Conservation (phyloP, 2,329 filamentous ascomycete species). For the Aspergillus versicolor region DNA sequence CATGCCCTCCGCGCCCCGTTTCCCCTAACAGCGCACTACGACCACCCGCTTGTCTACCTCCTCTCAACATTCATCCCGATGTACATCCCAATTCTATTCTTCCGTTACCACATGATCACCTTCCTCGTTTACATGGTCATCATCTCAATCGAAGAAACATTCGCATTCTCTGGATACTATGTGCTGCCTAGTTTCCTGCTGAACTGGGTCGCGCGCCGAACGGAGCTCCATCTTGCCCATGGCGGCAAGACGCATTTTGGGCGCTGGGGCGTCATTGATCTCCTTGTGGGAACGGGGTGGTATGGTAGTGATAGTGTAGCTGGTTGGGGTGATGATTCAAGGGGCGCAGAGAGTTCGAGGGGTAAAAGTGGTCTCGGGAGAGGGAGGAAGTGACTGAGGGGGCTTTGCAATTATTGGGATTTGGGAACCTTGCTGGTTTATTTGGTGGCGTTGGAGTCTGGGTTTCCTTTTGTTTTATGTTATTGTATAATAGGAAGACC, state of each 20-base stretch:
- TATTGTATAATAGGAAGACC: too few relatives aligned
- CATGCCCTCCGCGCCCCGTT: conserved; percentile 55
- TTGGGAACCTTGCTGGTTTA: background rate
- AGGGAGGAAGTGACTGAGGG: conserved; percentile 5
- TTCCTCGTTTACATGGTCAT: conserved; percentile 56
- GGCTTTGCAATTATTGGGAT: background rate
- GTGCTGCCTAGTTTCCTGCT: conserved; percentile 60
- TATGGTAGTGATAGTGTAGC: conserved; percentile 49
- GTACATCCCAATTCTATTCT: conserved; percentile 55
- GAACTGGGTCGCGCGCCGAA: conserved; percentile 57
- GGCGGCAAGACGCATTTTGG: conserved; percentile 48
- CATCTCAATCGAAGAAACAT: conserved; percentile 60
- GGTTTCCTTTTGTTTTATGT: too few relatives aligned
- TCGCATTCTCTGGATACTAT: conserved; percentile 61
- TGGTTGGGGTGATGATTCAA: conserved; percentile 29
- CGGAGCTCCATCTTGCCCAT: conserved; percentile 55
- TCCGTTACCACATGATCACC: conserved; percentile 62
- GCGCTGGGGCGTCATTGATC: conserved; percentile 47
- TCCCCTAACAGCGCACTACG: conserved; percentile 59
- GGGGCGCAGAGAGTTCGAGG: background rate
- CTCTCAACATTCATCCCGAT: conserved; percentile 56
- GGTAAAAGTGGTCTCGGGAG: background rate
- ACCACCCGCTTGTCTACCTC: conserved; percentile 58
- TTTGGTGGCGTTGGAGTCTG: too few relatives aligned
- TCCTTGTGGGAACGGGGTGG: conserved; percentile 40